phyloP scores from a whole-genome alignment of 352 stramenopile species.

The Globisporangium mamillatum region DNA sequence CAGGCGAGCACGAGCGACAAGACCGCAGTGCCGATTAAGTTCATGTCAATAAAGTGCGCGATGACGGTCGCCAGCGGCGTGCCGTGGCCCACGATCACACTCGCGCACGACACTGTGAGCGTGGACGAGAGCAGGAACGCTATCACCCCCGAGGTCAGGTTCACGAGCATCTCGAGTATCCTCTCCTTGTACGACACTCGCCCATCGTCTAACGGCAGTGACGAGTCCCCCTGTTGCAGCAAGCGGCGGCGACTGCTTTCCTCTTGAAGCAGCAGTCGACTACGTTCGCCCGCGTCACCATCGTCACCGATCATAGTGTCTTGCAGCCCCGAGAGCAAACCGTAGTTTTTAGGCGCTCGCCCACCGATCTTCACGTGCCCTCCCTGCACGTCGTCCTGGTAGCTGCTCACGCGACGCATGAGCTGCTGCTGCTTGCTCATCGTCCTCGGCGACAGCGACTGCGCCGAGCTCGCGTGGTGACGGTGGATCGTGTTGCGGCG shows the following conservation, averaged over 20 bases:
- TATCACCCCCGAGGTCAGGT: conserved; percentile 72
- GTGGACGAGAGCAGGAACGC: conserved; percentile 78
- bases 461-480: conserved; percentile 38
- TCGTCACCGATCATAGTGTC: conserved; percentile 11
- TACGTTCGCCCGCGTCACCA: conserved; percentile 19
- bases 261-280: conserved; percentile 15
- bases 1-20: conserved; percentile 71
- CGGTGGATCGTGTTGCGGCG: conserved; percentile 11
- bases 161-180: conserved; percentile 38
- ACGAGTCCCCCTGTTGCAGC: conserved; percentile 8
- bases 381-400: conserved; percentile 31
- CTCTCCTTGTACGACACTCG: conserved; percentile 16
- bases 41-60: conserved; percentile 83
- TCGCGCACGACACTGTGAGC: conserved; percentile 74
- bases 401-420: conserved; percentile 62
- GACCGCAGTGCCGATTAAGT: conserved; percentile 67
- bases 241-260: conserved; percentile 19
- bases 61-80: conserved; percentile 59
- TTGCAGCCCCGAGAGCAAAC: conserved; percentile 1
- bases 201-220: background rate
- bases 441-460: conserved; percentile 33
- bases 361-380: conserved; percentile 1
- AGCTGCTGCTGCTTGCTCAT: conserved; percentile 28
- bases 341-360: conserved; percentile 8
- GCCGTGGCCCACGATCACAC: conserved; percentile 68